Conservation (phyloP, 1,284 basidiomycete species). For the Sanghuangporus baumii region DNA sequence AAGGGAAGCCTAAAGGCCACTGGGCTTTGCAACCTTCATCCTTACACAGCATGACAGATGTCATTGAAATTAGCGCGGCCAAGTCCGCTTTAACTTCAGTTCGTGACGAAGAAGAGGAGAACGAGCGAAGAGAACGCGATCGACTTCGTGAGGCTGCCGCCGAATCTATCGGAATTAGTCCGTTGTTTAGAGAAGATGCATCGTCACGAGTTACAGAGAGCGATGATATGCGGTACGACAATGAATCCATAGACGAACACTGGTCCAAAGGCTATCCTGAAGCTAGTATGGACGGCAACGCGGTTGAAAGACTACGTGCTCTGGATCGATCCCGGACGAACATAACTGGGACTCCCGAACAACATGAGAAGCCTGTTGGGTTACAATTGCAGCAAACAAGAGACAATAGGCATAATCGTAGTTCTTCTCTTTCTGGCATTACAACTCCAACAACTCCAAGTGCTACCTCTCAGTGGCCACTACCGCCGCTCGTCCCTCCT, state of each 20-base stretch:
- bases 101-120: slow-evolving; percentile 34
- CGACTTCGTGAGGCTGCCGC: slow-evolving; percentile 68
- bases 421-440: slow-evolving; percentile 13
- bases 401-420: slow-evolving; percentile 14
- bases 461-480: slow-evolving; percentile 7
- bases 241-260: slow-evolving; percentile 18
- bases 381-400: slow-evolving; percentile 1
- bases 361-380: not conserved
- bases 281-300: slow-evolving; percentile 12
- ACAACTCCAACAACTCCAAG: slow-evolving; percentile 8
- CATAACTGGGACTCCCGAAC: slow-evolving; percentile 10
- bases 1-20: slow-evolving; percentile 15
- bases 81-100: slow-evolving; percentile 10
- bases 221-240: slow-evolving; percentile 19
- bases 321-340: slow-evolving; percentile 10
- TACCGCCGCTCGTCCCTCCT: slow-evolving; percentile 28
- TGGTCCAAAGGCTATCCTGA: not conserved
- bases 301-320: slow-evolving; percentile 1
- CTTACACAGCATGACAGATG: slow-evolving; percentile 30
- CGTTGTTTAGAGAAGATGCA: slow-evolving; percentile 28
- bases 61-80: slow-evolving; percentile 62
- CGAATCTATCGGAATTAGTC: slow-evolving; percentile 60
- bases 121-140: slow-evolving; percentile 65
- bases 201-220: slow-evolving; percentile 16
- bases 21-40: slow-evolving; percentile 18